A percentile compares a stretch with the other conserved stretches of the same genome.
These are phyloP conservation scores for Fusarium sp. DNA, from an alignment of 2,329 filamentous ascomycete genomes.

Conservation along the genomic window DNA sequence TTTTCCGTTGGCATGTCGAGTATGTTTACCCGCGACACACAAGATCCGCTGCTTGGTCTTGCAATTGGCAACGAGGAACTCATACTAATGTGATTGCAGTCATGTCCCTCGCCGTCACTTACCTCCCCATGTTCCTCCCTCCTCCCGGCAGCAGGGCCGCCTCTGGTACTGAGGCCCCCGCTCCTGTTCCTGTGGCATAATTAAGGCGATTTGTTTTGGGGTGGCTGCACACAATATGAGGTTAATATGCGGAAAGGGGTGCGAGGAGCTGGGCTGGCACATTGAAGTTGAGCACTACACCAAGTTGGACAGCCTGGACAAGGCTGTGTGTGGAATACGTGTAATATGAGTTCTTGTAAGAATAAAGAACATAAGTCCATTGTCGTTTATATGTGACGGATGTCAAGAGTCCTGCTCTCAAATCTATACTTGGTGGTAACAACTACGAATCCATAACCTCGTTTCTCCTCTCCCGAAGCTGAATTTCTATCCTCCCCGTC, in stretches of 20 bases:
- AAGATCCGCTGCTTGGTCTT: not conserved
- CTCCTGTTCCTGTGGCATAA: conserved; percentile 33
- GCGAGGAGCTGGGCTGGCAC: not conserved
- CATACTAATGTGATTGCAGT: conserved; percentile 51
- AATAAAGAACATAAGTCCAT: conserved; percentile 5
- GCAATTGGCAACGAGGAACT: not conserved
- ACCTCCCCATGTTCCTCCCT: conserved; percentile 60
- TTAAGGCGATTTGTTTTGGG: not conserved
- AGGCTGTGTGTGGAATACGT: conserved; percentile 1
- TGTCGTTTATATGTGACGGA: not conserved
- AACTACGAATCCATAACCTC: not conserved
- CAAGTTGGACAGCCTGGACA: not conserved
- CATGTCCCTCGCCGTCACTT: conserved; percentile 64
- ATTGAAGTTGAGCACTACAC: conserved; percentile 18
- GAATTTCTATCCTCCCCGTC: not conserved
- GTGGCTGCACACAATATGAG: conserved; percentile 14
- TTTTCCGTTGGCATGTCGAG: conserved; percentile 81
- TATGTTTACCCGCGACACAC: conserved; percentile 54
- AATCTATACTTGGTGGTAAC: not conserved
- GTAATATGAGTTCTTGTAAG: conserved; percentile 13
- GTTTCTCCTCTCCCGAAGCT: not conserved
- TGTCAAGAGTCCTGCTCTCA: not conserved
- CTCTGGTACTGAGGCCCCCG: conserved; percentile 48
- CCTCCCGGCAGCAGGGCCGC: conserved; percentile 45
- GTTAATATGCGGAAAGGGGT: not conserved